Evolutionary conservation across 345 rosid genomes (phyloP).

Genomic region (Salix arbutifolia): DNA sequence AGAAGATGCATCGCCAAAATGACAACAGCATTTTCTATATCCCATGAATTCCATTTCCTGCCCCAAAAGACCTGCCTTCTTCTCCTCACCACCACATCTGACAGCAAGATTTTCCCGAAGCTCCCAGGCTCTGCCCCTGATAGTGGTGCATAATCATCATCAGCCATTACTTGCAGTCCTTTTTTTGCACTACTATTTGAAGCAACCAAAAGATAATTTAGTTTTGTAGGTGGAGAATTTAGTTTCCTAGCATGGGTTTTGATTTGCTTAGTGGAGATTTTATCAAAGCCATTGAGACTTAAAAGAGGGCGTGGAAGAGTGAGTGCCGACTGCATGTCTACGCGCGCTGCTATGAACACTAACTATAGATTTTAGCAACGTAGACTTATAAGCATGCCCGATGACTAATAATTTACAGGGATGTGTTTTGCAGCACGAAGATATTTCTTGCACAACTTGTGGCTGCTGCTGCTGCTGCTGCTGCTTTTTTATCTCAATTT

Average conservation of each 20-base stretch:
- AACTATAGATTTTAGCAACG: too few relatives aligned
- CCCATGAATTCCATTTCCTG: slow-evolving; percentile 60
- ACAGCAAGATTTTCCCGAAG: slow-evolving; percentile 48
- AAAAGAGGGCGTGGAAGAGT: too few relatives aligned
- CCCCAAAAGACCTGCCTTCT: slow-evolving; percentile 36
- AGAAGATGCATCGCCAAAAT: slow-evolving; percentile 67
- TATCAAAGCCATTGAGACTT: slow-evolving; percentile 42
- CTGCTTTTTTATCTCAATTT: too few relatives aligned
- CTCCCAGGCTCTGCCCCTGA: slow-evolving; percentile 21
- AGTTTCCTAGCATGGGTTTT: slow-evolving; percentile 16
- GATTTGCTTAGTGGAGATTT: slow-evolving; percentile 38
- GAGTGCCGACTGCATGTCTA: too few relatives aligned
- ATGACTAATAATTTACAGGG: too few relatives aligned
- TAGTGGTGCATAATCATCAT: slow-evolving; percentile 1
- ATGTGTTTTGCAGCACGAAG: too few relatives aligned
- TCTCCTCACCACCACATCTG: slow-evolving; percentile 71
- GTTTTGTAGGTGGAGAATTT: neutral
- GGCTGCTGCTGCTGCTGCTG: too few relatives aligned
- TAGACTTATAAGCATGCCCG: too few relatives aligned
- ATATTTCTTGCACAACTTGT: too few relatives aligned
- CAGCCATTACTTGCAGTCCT: slow-evolving; percentile 18
- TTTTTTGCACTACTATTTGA: slow-evolving; percentile 13
- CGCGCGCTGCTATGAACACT: too few relatives aligned
- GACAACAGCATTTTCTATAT: slow-evolving; percentile 41
- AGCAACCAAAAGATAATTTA: slow-evolving; percentile 24